These are phyloP conservation scores for Fragilaria radians DNA, from an alignment of 108 stramenopile genomes.

Conservation along the genomic window DNA sequence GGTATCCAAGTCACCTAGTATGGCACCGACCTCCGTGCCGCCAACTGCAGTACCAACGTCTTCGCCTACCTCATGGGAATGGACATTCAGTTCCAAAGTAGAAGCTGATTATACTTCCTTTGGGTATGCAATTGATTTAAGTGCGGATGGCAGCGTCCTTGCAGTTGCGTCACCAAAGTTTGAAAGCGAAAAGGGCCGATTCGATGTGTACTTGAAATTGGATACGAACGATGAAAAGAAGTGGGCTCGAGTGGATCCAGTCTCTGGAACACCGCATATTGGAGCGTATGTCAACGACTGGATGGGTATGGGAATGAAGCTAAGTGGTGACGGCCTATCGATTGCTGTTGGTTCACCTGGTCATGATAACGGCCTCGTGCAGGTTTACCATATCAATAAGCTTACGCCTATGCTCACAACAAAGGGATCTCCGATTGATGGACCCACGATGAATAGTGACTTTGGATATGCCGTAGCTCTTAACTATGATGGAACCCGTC, in stretches of 20 bases:
- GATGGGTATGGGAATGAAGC: not conserved
- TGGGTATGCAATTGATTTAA: not conserved
- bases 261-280: not conserved
- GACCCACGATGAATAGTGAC: not conserved
- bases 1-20: not conserved
- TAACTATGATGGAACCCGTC: not conserved
- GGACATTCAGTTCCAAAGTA: not conserved
- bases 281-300: not conserved
- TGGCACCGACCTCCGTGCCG: not conserved
- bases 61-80: not conserved
- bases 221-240: constrained; percentile 1
- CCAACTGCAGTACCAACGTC: not conserved
- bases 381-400: not conserved
- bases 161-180: not conserved
- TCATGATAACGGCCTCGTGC: not conserved
- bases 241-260: not conserved
- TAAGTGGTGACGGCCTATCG: not conserved
- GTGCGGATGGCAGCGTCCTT: not conserved
- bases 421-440: not conserved
- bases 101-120: not conserved
- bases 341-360: not conserved
- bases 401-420: not conserved
- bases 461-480: not conserved
- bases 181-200: not conserved
- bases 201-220: not conserved